Conservation (phyloP, 2,329 filamentous ascomycete genomes). For the Aspergillus novofumigatus region DNA sequence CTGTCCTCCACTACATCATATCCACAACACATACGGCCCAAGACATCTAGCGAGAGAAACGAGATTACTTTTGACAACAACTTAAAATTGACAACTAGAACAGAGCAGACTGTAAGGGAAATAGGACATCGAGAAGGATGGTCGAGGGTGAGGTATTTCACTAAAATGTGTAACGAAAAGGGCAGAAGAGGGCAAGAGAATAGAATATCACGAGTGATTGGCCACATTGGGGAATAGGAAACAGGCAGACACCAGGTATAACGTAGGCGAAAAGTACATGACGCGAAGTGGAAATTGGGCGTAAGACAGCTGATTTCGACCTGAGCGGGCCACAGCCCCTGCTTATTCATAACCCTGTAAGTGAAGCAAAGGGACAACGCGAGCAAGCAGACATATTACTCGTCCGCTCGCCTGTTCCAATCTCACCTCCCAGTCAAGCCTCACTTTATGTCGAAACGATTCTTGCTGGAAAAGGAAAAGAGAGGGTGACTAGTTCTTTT, state of each 20-base stretch:
- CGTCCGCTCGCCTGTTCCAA: constrained; percentile 16
- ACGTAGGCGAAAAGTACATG: constrained; percentile 37
- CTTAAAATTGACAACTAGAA: constrained; percentile 21
- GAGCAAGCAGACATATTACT: constrained; percentile 13
- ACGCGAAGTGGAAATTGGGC: constrained; percentile 34
- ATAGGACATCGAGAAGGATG: constrained; percentile 14
- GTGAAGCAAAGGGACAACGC: constrained; percentile 13
- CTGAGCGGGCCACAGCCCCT: constrained; percentile 17
- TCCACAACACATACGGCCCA: background rate
- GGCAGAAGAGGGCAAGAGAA: constrained; percentile 17
- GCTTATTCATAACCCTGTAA: constrained; percentile 20
- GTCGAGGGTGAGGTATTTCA: constrained; percentile 20
- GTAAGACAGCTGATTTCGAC: constrained; percentile 20
- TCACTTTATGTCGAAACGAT: constrained; percentile 16
- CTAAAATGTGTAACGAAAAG: constrained; percentile 21
- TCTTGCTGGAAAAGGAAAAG: constrained; percentile 15
- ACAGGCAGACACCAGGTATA: constrained; percentile 30
- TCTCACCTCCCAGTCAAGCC: constrained; percentile 23
- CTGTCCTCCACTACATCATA: background rate
- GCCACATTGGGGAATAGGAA: constrained; percentile 23
- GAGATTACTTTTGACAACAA: constrained; percentile 5
- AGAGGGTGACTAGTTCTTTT: constrained; percentile 19
- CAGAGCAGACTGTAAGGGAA: constrained; percentile 11
- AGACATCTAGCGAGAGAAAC: background rate
- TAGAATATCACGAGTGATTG: constrained; percentile 11